These are phyloP conservation scores for Spathaspora jeffriesii DNA, from an alignment of 1,139 yeast genomes.

Conservation along the genomic window DNA sequence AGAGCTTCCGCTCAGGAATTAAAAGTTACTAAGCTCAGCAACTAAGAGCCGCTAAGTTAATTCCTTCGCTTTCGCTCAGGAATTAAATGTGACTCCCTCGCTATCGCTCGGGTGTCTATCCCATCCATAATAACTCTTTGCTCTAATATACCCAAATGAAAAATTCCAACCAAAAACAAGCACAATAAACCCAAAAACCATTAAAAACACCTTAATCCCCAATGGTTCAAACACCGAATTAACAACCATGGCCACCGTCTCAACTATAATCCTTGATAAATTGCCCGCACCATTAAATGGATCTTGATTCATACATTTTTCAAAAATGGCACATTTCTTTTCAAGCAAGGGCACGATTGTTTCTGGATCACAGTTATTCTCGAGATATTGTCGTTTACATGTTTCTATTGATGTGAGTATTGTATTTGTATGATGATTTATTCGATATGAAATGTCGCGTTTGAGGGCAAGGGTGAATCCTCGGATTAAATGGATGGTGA, in stretches of 20 bases:
- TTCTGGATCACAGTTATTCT: conserved; percentile 57
- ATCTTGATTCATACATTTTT: conserved; percentile 60
- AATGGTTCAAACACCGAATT: conserved; percentile 68
- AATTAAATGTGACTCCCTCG: no score
- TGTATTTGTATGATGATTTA: conserved; percentile 40
- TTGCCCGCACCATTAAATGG: conserved; percentile 41
- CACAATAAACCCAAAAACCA: conserved; percentile 31
- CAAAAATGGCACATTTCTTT: conserved; percentile 59
- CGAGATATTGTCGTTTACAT: conserved; percentile 52
- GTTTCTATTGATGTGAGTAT: conserved; percentile 41
- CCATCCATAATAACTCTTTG: conserved; percentile 44
- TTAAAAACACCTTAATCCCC: conserved; percentile 53
- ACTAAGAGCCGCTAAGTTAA: no score
- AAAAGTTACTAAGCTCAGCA: no score
- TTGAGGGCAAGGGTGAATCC: conserved; percentile 47
- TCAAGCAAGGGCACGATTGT: conserved; percentile 61
- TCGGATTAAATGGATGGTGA: conserved; percentile 42
- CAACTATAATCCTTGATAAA: conserved; percentile 57
- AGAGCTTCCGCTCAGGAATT: no score
- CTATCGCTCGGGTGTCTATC: no score
- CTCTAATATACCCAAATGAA: conserved; percentile 45
- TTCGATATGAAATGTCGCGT: conserved; percentile 51
- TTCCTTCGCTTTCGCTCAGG: no score
- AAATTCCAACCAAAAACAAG: conserved; percentile 40
- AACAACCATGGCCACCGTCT: conserved; percentile 61